These are phyloP conservation scores for Venturia aucupariae DNA, from an alignment of 2,329 filamentous ascomycete species.

Conservation along the genomic window DNA sequence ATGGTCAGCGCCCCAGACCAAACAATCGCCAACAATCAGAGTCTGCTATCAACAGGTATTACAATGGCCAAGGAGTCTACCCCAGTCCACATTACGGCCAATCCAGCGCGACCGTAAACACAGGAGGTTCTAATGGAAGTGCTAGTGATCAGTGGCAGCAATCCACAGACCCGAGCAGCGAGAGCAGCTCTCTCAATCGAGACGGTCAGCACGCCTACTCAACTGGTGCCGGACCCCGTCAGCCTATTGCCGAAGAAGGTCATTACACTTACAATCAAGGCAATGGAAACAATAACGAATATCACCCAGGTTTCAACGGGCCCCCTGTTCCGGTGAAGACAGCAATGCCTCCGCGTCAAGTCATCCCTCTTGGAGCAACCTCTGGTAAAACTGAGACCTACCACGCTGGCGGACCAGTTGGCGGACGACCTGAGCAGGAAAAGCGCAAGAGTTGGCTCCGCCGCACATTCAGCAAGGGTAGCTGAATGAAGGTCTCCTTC, in stretches of 20 bases:
- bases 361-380: background rate
- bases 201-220: constrained; percentile 20
- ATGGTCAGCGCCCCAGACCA: constrained; percentile 16
- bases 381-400: background rate
- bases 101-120: constrained; percentile 80
- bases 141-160: constrained; percentile 55
- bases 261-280: constrained; percentile 10
- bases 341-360: constrained; percentile 1
- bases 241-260: constrained; percentile 12
- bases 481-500: background rate
- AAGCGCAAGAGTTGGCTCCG: constrained; percentile 91
- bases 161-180: constrained; percentile 82
- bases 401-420: constrained; percentile 15
- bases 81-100: constrained; percentile 55
- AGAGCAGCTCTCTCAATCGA: constrained; percentile 85
- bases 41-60: constrained; percentile 32
- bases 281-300: background rate
- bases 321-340: constrained; percentile 11
- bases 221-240: background rate
- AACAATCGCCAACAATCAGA: constrained; percentile 34
- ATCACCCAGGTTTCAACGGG: constrained; percentile 6
- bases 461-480: constrained; percentile 64
- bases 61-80: constrained; percentile 34
- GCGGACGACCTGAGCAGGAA: constrained; percentile 33
- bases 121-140: constrained; percentile 62